These are phyloP conservation scores for Abrus pulchellus DNA, from an alignment of 306 rosid genomes.

Conservation along the genomic window DNA sequence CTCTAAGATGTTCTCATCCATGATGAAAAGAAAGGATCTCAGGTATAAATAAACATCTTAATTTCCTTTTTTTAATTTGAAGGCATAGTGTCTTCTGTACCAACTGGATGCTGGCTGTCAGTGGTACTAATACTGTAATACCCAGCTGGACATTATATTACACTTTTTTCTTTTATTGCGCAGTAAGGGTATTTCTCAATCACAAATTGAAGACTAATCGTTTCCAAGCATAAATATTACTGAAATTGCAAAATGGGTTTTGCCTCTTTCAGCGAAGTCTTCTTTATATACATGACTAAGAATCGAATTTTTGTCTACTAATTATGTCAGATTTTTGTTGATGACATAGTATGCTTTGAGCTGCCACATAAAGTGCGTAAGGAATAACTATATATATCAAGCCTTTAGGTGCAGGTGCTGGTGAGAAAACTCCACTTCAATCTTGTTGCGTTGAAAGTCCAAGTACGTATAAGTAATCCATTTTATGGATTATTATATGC, in stretches of 20 bases:
- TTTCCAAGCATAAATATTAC: no score
- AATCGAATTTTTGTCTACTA: no score
- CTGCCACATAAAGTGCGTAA: neutral
- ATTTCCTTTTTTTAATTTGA: conserved; percentile 4
- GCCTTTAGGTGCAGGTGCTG: neutral
- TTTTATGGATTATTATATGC: neutral
- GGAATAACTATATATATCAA: neutral
- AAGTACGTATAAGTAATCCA: neutral
- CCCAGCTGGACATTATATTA: conserved; percentile 27
- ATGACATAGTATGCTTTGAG: neutral
- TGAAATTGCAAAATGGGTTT: no score
- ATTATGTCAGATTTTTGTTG: no score
- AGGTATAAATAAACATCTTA: neutral
- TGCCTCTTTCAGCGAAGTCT: no score
- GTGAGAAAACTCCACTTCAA: neutral
- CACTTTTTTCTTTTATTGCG: neutral
- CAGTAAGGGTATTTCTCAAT: no score
- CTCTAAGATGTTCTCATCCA: neutral
- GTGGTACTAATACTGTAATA: neutral
- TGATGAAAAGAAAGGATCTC: neutral
- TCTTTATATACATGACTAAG: no score
- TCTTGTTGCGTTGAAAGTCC: conserved; percentile 2
- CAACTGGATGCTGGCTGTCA: neutral
- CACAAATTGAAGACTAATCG: no score
- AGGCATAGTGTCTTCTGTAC: neutral